These are phyloP conservation scores for Ophiosphaerella herpotricha DNA, from an alignment of 2,329 filamentous ascomycete genomes.

Conservation along the genomic window DNA sequence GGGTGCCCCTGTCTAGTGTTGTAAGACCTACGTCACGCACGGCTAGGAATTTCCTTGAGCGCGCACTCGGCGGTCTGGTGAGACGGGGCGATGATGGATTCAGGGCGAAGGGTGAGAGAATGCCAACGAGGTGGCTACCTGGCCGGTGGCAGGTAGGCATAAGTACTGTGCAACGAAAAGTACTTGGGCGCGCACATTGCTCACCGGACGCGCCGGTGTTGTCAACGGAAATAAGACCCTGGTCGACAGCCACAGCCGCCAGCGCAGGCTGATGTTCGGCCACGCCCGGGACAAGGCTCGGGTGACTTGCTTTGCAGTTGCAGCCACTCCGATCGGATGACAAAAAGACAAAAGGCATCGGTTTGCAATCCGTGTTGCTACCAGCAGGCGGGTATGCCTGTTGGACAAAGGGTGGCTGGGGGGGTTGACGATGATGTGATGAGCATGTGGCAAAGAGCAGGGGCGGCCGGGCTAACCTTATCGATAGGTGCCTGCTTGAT, in stretches of 20 bases:
- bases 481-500: neutral
- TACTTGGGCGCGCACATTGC: neutral
- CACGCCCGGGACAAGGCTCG: slow-evolving; percentile 23
- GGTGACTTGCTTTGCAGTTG: slow-evolving; percentile 21
- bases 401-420: slow-evolving; percentile 6
- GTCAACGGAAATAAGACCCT: slow-evolving; percentile 28
- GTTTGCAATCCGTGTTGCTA: too few relatives aligned
- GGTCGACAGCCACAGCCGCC: slow-evolving; percentile 25
- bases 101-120: neutral
- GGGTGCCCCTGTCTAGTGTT: slow-evolving; percentile 11
- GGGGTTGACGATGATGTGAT: neutral
- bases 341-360: neutral
- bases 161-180: too few relatives aligned
- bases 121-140: too few relatives aligned
- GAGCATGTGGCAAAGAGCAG: too few relatives aligned
- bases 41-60: slow-evolving; percentile 13
- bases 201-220: slow-evolving; percentile 20
- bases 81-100: neutral
- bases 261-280: slow-evolving; percentile 20
- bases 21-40: slow-evolving; percentile 18
- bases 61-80: slow-evolving; percentile 3
- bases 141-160: too few relatives aligned
- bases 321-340: slow-evolving; percentile 12
- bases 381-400: neutral
- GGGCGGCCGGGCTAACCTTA: neutral